phyloP scores from a whole-genome alignment of 257 asterid species.

The Solanum etuberosum region DNA sequence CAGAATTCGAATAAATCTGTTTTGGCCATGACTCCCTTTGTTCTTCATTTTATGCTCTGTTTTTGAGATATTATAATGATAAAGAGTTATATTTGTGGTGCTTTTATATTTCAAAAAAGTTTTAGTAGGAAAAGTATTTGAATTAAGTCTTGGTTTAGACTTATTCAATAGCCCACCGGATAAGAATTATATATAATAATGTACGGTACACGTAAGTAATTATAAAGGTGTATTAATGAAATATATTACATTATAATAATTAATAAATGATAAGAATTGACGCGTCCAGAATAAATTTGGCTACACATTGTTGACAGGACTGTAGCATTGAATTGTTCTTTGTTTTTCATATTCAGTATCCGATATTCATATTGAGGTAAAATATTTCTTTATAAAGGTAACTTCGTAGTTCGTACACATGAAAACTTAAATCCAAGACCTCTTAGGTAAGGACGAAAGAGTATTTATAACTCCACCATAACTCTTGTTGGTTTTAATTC shows the following conservation, averaged over 20 bases:
- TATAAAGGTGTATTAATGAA: background rate
- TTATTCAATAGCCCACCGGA: background rate
- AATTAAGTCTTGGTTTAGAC: background rate
- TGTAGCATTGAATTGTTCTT: background rate
- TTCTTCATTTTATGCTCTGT: background rate
- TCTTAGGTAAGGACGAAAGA: accelerated
- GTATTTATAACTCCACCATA: background rate
- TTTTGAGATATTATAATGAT: background rate
- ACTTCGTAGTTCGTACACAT: accelerated
- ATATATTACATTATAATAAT: background rate
- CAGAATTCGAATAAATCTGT: conserved; percentile 38
- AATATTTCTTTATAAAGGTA: accelerated
- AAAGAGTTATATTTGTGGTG: background rate
- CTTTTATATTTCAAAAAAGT: background rate
- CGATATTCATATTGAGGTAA: accelerated
- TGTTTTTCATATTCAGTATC: accelerated
- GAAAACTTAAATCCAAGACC: background rate
- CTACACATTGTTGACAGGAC: background rate
- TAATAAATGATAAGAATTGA: background rate
- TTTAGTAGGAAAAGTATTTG: background rate
- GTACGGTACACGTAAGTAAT: background rate
- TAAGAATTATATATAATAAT: background rate
- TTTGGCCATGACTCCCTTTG: conserved; percentile 5
- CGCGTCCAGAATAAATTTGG: background rate
- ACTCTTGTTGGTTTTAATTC: background rate